phyloP scores from a whole-genome alignment of 805 yeast species.

The Wickerhamomyces xylosicus region DNA sequence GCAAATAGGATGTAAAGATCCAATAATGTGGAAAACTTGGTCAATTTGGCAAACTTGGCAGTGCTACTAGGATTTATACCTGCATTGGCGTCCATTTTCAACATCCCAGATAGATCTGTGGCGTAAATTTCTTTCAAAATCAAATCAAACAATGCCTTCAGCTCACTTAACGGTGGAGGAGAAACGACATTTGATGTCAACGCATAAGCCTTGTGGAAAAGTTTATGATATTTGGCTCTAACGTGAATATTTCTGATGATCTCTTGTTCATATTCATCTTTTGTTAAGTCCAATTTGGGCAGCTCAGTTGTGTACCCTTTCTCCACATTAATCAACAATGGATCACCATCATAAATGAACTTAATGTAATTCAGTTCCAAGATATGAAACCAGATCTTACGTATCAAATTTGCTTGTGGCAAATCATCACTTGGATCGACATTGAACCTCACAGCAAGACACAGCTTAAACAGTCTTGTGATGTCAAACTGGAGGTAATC shows the following conservation, averaged over 20 bases:
- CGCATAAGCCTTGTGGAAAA: conserved; percentile 3
- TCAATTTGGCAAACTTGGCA: background rate
- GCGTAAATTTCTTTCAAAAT: background rate
- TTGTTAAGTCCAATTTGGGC: background rate
- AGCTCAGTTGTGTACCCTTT: conserved; percentile 5
- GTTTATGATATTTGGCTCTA: background rate
- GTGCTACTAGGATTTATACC: no score
- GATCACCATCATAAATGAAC: conserved; percentile 11
- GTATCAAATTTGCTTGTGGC: background rate
- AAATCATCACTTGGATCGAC: background rate
- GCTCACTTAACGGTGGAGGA: conserved; percentile 4
- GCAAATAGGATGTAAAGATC: conserved; percentile 2
- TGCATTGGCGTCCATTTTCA: background rate
- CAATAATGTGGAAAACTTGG: conserved; percentile 6
- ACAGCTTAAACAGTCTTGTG: background rate
- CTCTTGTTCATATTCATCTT: background rate
- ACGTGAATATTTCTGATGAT: background rate
- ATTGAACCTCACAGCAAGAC: background rate
- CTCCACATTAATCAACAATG: conserved; percentile 6
- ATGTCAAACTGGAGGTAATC: background rate
- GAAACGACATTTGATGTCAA: conserved; percentile 2
- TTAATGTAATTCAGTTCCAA: conserved; percentile 8
- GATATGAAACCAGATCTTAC: conserved; percentile 5
- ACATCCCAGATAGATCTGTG: background rate
- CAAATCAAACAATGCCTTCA: conserved; percentile 3